Evolutionary conservation across 352 stramenopile species (phyloP).

Genomic region (Phytophthora pinifolia): DNA sequence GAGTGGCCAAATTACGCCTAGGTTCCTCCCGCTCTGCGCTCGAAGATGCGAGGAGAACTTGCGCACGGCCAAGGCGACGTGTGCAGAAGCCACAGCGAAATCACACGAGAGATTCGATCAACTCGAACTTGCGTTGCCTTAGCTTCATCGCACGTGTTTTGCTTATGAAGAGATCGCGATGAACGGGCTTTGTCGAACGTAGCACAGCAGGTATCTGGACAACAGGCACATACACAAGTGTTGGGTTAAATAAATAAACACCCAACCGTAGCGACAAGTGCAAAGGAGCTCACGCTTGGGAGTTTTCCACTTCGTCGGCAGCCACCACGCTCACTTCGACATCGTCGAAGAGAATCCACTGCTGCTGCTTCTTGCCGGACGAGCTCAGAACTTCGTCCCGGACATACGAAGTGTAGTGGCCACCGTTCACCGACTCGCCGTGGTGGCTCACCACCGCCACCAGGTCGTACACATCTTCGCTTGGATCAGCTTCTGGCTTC

Average conservation of each 20-base stretch:
- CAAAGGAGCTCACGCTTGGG: conserved; percentile 52
- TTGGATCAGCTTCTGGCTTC: conserved; percentile 17
- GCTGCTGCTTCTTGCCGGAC: conserved; percentile 8
- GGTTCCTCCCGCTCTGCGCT: not conserved
- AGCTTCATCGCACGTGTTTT: too few species aligned
- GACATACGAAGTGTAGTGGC: conserved; percentile 70
- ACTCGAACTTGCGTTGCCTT: too few species aligned
- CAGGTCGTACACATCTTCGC: conserved; percentile 60
- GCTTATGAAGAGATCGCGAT: conserved; percentile 19
- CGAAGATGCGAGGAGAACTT: not conserved
- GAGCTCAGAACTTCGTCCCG: conserved; percentile 17
- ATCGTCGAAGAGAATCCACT: conserved; percentile 73
- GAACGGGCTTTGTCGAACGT: conserved; percentile 37
- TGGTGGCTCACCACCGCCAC: conserved; percentile 68
- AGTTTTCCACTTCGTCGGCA: conserved; percentile 39
- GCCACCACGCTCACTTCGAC: conserved; percentile 39
- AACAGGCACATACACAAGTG: conserved; percentile 4
- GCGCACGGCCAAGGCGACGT: too few species aligned
- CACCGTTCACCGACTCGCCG: conserved; percentile 62
- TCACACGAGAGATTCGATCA: too few species aligned
- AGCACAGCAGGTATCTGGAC: conserved; percentile 44
- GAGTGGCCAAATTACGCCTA: not conserved
- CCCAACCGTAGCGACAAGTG: not conserved
- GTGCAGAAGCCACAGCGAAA: too few species aligned
- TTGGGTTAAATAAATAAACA: not conserved